These are phyloP conservation scores for Neurospora sp. DNA, from an alignment of 495 filamentous ascomycete species.

Conservation along the genomic window DNA sequence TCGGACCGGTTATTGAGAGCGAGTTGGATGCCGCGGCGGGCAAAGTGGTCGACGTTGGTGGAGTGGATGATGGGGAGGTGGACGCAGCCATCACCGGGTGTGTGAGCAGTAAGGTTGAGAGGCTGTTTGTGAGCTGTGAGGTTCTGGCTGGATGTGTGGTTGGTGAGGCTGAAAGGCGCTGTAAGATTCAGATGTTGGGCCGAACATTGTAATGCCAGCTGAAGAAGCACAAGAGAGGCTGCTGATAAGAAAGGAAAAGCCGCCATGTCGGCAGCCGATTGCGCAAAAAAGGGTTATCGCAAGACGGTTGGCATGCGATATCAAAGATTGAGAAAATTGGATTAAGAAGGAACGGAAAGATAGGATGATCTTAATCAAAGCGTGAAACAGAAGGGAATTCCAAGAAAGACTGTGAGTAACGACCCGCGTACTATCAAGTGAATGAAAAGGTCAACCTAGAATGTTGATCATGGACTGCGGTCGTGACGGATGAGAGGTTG, in stretches of 20 bases:
- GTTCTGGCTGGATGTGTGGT: neutral
- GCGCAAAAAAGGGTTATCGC: neutral
- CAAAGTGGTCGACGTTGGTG: constrained; percentile 31
- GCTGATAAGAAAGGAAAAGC: neutral
- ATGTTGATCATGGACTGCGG: neutral
- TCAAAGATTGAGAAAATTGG: neutral
- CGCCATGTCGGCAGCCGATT: neutral
- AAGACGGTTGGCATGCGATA: neutral
- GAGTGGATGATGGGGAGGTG: constrained; percentile 39
- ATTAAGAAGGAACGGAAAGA: neutral
- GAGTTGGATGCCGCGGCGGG: constrained; percentile 30
- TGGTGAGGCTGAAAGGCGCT: neutral
- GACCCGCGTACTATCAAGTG: neutral
- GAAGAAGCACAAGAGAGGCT: neutral
- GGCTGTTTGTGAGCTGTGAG: no score
- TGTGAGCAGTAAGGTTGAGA: neutral
- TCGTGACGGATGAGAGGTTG: neutral
- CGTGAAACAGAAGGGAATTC: neutral
- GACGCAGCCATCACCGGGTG: constrained; percentile 21
- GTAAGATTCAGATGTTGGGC: neutral
- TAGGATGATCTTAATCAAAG: neutral
- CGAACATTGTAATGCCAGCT: neutral
- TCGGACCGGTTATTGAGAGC: constrained; percentile 38
- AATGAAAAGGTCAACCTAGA: neutral
- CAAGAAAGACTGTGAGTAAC: neutral